These are phyloP conservation scores for Fusarium brevicatenulatum DNA, from an alignment of 2,329 filamentous ascomycete genomes.

Conservation along the genomic window DNA sequence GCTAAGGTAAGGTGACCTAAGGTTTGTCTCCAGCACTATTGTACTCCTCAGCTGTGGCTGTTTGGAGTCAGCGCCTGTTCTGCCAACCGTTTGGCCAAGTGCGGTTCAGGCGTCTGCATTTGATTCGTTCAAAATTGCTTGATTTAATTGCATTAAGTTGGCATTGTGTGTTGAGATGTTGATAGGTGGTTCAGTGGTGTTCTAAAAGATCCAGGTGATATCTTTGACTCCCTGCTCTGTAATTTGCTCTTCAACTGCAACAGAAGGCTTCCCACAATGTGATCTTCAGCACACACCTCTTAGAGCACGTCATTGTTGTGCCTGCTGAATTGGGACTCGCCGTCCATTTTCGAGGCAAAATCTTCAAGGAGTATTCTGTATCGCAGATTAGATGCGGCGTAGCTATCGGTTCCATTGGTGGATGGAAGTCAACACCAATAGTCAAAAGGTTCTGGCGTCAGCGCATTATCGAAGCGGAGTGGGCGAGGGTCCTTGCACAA, in stretches of 20 bases:
- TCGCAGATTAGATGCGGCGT: slow-evolving; percentile 31
- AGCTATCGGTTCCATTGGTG: slow-evolving; percentile 24
- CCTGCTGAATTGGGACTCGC: slow-evolving; percentile 10
- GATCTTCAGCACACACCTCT: not conserved
- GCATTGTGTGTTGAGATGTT: not conserved
- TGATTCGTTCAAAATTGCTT: slow-evolving; percentile 10
- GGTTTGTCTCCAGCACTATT: slow-evolving; percentile 10
- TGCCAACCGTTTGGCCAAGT: slow-evolving; percentile 15
- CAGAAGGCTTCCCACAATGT: not conserved
- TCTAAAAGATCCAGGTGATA: not conserved
- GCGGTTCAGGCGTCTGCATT: slow-evolving; percentile 30
- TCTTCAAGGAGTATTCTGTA: not conserved
- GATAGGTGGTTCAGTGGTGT: slow-evolving; percentile 3
- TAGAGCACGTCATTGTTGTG: slow-evolving; percentile 20
- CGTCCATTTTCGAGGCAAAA: slow-evolving; percentile 7
- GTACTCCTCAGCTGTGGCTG: slow-evolving; percentile 26
- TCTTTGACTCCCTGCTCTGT: not conserved
- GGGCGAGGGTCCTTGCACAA: slow-evolving; percentile 23
- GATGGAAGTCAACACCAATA: slow-evolving; percentile 10
- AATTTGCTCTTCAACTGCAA: not conserved
- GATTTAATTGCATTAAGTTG: slow-evolving; percentile 2
- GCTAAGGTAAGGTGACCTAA: not conserved
- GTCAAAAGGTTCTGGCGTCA: slow-evolving; percentile 4
- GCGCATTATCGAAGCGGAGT: slow-evolving; percentile 28
- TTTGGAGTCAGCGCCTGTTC: slow-evolving; percentile 3